Evolutionary conservation across 192 early-diverging fungal genomes (phyloP).

Genomic region (Umbelopsis sp.): DNA sequence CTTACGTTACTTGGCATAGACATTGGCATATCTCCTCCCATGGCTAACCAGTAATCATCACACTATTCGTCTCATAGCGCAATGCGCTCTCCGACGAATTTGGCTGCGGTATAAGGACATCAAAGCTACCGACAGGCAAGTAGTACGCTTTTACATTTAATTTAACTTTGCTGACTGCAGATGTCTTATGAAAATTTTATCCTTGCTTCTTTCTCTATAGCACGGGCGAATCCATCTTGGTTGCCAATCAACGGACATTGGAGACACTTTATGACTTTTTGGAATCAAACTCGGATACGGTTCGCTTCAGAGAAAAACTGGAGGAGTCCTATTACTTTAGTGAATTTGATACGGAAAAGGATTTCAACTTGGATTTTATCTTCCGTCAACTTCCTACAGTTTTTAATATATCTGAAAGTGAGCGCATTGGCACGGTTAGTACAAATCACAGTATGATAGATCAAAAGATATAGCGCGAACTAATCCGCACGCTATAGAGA

Average conservation of each 20-base stretch:
- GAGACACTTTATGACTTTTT: constrained; percentile 35
- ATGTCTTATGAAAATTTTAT: not conserved
- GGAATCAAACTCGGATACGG: constrained; percentile 41
- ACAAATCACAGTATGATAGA: not conserved
- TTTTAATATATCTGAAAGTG: constrained; percentile 46
- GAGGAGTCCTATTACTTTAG: constrained; percentile 45
- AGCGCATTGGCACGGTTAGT: constrained; percentile 51
- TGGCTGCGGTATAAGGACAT: not conserved
- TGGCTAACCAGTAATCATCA: constrained; percentile 39
- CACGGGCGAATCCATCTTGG: not conserved
- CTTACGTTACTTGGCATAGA: not conserved
- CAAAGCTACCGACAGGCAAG: not conserved
- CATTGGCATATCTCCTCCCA: constrained; percentile 23
- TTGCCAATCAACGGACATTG: constrained; percentile 16
- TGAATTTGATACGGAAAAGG: constrained; percentile 48
- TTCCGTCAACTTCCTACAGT: constrained; percentile 44
- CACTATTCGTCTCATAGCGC: constrained; percentile 30
- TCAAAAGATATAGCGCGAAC: not conserved
- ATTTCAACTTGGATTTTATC: constrained; percentile 58
- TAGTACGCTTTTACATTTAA: not conserved
- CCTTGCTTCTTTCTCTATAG: not conserved
- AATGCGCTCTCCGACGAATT: constrained; percentile 9
- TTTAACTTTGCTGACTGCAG: not conserved
- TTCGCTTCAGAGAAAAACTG: constrained; percentile 44
- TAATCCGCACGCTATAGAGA: constrained; percentile 6